Percentiles rank a stretch among this genome's conserved stretches.
These are phyloP conservation scores for Hortiboletus flavorubellus DNA, from an alignment of 768 basidiomycete species.

Conservation along the genomic window DNA sequence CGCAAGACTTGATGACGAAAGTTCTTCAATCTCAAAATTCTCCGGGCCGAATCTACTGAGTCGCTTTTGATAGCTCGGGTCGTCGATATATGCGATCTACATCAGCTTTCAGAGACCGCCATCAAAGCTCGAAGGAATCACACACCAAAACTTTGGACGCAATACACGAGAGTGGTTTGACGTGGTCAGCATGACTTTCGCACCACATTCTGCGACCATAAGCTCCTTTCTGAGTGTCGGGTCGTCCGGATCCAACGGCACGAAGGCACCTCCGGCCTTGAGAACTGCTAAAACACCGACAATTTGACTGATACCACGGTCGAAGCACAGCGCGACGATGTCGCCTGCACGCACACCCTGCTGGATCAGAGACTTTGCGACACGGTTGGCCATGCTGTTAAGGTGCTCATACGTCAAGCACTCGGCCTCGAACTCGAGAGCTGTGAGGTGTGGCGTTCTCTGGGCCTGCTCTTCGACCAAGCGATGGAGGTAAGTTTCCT, in stretches of 20 bases:
- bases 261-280: conserved; percentile 29
- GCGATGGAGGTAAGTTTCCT: conserved; percentile 18
- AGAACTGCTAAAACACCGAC: conserved; percentile 31
- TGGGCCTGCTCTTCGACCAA: conserved; percentile 18
- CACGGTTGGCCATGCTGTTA: conserved; percentile 31
- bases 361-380: conserved; percentile 27
- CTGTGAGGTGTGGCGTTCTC: conserved; percentile 20
- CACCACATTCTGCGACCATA: conserved; percentile 25
- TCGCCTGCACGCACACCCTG: conserved; percentile 26
- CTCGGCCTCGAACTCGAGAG: conserved; percentile 29
- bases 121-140: background rate
- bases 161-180: conserved; percentile 23
- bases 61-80: conserved; percentile 26
- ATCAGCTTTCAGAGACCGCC: background rate
- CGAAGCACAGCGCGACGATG: conserved; percentile 28
- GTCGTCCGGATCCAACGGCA: conserved; percentile 29
- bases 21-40: conserved; percentile 18
- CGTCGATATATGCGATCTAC: conserved; percentile 29
- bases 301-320: conserved; percentile 28
- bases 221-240: conserved; percentile 30
- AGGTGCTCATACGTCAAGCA: conserved; percentile 32
- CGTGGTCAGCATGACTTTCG: conserved; percentile 27
- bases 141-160: conserved; percentile 23
- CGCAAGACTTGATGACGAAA: conserved; percentile 21
- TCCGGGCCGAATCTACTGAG: conserved; percentile 15